Base-by-base conservation (phyloP, 306 rosid species). In the Dryas octopetala region DNA sequence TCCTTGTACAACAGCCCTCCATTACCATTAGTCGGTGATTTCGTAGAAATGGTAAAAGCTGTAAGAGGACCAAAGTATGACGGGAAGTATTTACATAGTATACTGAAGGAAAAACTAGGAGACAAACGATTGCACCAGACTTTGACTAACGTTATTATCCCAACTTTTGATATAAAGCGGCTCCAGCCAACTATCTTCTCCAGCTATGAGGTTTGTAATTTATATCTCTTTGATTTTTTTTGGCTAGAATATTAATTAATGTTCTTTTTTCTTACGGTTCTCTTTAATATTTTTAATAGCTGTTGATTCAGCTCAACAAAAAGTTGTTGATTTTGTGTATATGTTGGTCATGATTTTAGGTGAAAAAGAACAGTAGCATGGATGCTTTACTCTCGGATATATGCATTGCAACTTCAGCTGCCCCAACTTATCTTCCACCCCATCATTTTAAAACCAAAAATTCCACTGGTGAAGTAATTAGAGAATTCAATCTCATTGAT, bases 401-500 rank as follows among this genome's bases (percentile, higher is more conserved):
- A 4, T 83, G 89, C 55, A 83, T 78, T 0, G 62, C 60, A 19
- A 80, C 83, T 41, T 86, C 87, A 23, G 86, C 86, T 7, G 81
- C 83, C 10, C 86, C 83, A 16, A 74, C 78, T n/a, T 79, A 65
- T 59, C 63, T 83, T 44, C 86, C 86, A 1, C 68, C 62, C 0
- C 78, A 85, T 78, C n/a, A 45, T 46, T 85, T 82, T 11, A 45
- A 73, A 77, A 79, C 76, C 45, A 6, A 44, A 23, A 40, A 19
- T 17, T 46, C 59, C 16, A 14, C 15, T 9, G 74, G 81, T 4
- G 58, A 54, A n/a, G 62, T 32, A 8, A 32, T 32, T 32, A 71
- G 82, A 65, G 79, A 83, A 7, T 85, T 85, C 49, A 14, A 85
- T 70, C 84, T 85, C 49, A 62, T 66, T 5, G 89, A 85, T 19